Conservation (phyloP, 805 yeast genomes). For the Lipomyces yamanashiensis region DNA sequence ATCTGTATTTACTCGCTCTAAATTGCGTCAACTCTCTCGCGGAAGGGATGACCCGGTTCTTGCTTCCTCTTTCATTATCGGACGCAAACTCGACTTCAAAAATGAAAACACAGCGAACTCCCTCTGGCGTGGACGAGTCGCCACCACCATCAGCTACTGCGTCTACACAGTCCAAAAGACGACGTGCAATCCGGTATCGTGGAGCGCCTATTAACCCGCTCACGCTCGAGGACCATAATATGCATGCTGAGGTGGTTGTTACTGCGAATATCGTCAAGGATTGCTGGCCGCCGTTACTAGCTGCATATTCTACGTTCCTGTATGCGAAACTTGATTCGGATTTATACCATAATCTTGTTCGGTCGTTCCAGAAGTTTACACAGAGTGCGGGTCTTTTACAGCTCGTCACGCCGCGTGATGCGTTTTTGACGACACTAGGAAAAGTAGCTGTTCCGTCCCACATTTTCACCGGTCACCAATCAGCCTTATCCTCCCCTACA, state of each 20-base stretch:
- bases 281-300: slow-evolving; percentile 49
- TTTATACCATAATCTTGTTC: slow-evolving; percentile 64
- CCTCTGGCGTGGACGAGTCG: not conserved
- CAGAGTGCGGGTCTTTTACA: slow-evolving; percentile 83
- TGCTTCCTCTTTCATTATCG: slow-evolving; percentile 49
- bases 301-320: slow-evolving; percentile 57
- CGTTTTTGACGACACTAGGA: slow-evolving; percentile 49
- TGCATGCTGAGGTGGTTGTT: slow-evolving; percentile 24
- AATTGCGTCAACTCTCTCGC: slow-evolving; percentile 58
- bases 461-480: slow-evolving; percentile 29
- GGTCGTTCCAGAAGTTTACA: slow-evolving; percentile 78
- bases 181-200: slow-evolving; percentile 29
- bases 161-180: not conserved
- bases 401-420: slow-evolving; percentile 60
- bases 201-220: slow-evolving; percentile 36
- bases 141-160: not conserved
- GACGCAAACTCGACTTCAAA: slow-evolving; percentile 6
- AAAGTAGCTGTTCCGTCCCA: slow-evolving; percentile 40
- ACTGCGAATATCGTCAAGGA: slow-evolving; percentile 36
- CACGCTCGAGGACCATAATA: slow-evolving; percentile 31
- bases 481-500: slow-evolving; percentile 18
- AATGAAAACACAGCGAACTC: slow-evolving; percentile 6
- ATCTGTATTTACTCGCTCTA: slow-evolving; percentile 62
- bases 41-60: slow-evolving; percentile 68
- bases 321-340: slow-evolving; percentile 73